Conservation (phyloP, 331 rosid genomes). For the Spiraea crenata region DNA sequence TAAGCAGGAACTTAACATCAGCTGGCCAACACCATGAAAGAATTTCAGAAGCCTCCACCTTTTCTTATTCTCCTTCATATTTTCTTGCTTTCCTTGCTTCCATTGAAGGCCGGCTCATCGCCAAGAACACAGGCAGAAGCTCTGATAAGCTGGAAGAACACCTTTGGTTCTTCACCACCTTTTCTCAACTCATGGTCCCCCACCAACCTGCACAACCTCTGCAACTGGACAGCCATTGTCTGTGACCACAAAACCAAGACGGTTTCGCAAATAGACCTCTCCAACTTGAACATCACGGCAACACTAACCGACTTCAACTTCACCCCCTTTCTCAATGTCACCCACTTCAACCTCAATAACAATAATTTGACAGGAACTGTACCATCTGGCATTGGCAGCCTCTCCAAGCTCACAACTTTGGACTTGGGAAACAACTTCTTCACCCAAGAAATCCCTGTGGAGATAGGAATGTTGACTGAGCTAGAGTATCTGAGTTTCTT, state of each 20-base stretch:
- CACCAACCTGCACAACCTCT: slow-evolving; percentile 42
- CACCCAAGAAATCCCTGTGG: slow-evolving; percentile 36
- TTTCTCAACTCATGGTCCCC: slow-evolving; percentile 46
- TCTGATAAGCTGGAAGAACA: slow-evolving; percentile 58
- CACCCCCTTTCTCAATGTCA: slow-evolving; percentile 45
- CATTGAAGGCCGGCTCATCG: slow-evolving; percentile 36
- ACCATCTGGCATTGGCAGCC: slow-evolving; percentile 48
- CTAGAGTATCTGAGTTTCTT: slow-evolving; percentile 35
- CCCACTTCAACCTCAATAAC: slow-evolving; percentile 37
- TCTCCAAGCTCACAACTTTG: slow-evolving; percentile 45
- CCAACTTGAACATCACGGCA: slow-evolving; percentile 31
- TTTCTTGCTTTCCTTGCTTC: slow-evolving; percentile 25
- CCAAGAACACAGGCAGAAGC: slow-evolving; percentile 48
- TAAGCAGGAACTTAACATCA: too few species aligned
- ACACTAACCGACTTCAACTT: slow-evolving; percentile 42
- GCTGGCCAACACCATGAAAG: slow-evolving; percentile 5
- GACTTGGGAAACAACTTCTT: slow-evolving; percentile 40
- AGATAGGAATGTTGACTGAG: slow-evolving; percentile 36
- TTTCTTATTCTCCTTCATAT: neutral
- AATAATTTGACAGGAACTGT: slow-evolving; percentile 41
- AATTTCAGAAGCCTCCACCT: neutral
- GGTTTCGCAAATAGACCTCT: slow-evolving; percentile 39
- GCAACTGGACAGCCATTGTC: slow-evolving; percentile 47
- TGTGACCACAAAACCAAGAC: slow-evolving; percentile 34
- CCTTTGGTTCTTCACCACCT: slow-evolving; percentile 6